These are phyloP conservation scores for Endoconidiophora laricicola DNA, from an alignment of 2,329 filamentous ascomycete species.

Conservation along the genomic window DNA sequence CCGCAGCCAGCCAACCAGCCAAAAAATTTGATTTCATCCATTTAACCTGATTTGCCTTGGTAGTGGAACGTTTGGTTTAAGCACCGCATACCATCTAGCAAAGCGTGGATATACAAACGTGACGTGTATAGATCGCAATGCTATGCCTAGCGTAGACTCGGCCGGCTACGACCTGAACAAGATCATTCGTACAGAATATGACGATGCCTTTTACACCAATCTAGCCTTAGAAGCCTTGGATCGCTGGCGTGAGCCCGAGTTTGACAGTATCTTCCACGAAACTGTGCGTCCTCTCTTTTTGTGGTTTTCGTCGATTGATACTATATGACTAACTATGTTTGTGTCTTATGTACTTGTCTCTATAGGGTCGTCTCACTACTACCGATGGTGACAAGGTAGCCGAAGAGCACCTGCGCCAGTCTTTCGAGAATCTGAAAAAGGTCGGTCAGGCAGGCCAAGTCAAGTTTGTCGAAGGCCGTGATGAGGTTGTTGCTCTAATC, in stretches of 20 bases:
- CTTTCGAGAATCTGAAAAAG: slow-evolving; percentile 15
- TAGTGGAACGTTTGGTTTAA: slow-evolving; percentile 21
- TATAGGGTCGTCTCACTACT: slow-evolving; percentile 12
- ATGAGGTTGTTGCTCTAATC: background rate
- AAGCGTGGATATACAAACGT: slow-evolving; percentile 14
- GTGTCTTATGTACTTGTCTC: background rate
- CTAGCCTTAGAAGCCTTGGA: slow-evolving; percentile 16
- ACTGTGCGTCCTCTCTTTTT: slow-evolving; percentile 7
- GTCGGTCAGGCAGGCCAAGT: slow-evolving; percentile 17
- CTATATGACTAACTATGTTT: too few species aligned
- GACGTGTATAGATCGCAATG: slow-evolving; percentile 13
- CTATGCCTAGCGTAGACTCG: slow-evolving; percentile 12
- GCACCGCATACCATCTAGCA: slow-evolving; percentile 20
- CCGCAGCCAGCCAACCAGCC: background rate
- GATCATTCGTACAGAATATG: slow-evolving; percentile 23
- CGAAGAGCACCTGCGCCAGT: slow-evolving; percentile 12
- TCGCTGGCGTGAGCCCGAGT: slow-evolving; percentile 12
- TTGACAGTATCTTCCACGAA: slow-evolving; percentile 13
- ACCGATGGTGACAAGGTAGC: slow-evolving; percentile 9
- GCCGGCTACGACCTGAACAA: slow-evolving; percentile 22
- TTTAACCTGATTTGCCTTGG: background rate
- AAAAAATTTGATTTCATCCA: too few species aligned
- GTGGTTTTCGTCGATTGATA: background rate
- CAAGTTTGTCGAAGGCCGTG: background rate
- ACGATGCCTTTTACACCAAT: slow-evolving; percentile 18